These are phyloP conservation scores for Fragaria ananassa DNA, from an alignment of 306 rosid species.

Conservation along the genomic window DNA sequence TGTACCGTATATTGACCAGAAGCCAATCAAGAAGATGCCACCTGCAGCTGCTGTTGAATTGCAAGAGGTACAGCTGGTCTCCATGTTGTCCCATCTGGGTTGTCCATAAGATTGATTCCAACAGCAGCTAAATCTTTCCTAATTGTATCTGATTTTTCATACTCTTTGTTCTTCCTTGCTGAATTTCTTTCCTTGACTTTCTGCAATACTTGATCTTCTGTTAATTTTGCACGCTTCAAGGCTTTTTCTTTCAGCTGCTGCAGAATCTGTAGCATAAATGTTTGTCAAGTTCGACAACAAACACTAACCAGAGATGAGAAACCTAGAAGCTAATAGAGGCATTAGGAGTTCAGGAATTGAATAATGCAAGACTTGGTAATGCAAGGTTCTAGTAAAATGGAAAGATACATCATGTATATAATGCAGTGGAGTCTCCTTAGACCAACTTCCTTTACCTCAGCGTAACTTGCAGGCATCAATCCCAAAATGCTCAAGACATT, in stretches of 20 bases:
- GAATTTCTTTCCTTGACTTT: conserved; percentile 67
- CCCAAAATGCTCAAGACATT: conserved; percentile 64
- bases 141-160: conserved; percentile 71
- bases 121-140: conserved; percentile 67
- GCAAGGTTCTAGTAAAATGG: not conserved
- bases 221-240: conserved; percentile 73
- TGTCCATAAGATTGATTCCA: conserved; percentile 89
- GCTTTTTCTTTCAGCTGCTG: conserved; percentile 74
- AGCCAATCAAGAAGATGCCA: conserved; percentile 32
- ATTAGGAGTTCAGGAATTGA: not conserved
- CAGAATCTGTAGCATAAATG: conserved; percentile 49
- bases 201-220: conserved; percentile 60
- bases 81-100: conserved; percentile 85
- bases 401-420: not conserved
- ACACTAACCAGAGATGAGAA: not conserved
- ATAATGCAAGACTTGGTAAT: not conserved
- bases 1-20: conserved; percentile 6
- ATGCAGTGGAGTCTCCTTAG: conserved; percentile 9
- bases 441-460: conserved; percentile 50
- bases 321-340: not conserved
- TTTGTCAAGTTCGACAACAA: not conserved
- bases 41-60: conserved; percentile 54
- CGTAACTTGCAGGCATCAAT: conserved; percentile 63
- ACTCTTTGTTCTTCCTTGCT: conserved; percentile 76
- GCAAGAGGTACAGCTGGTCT: conserved; percentile 82